Conservation (phyloP, 1,139 yeast genomes). For the Pichia terricola region DNA sequence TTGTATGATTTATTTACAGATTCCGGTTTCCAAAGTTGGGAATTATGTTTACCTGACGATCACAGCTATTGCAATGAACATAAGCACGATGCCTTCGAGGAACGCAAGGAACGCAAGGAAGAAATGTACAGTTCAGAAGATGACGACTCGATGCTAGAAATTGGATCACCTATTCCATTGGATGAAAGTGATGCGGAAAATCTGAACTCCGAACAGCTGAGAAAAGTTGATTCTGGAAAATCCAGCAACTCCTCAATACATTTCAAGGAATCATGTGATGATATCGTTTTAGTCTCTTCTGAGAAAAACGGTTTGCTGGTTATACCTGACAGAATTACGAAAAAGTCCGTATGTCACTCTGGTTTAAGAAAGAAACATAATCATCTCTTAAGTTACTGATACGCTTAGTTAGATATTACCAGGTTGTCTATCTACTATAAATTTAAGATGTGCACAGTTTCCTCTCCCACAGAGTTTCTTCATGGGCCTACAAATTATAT, state of each 20-base stretch:
- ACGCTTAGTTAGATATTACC: neutral
- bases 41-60: slow-evolving; percentile 39
- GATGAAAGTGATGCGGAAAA: neutral
- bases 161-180: neutral
- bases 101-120: neutral
- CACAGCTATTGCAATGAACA: too few relatives aligned
- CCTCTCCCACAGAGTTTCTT: too few relatives aligned
- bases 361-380: slow-evolving; percentile 16
- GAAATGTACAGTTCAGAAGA: neutral
- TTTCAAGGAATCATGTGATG: too few relatives aligned
- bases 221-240: slow-evolving; percentile 1
- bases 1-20: slow-evolving; percentile 47
- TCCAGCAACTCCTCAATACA: slow-evolving; percentile 8
- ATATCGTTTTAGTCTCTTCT: neutral
- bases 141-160: neutral
- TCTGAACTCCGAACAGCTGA: too few relatives aligned
- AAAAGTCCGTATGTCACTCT: slow-evolving; percentile 16
- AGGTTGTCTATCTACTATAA: too few relatives aligned
- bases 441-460: too few relatives aligned
- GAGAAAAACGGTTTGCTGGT: slow-evolving; percentile 9
- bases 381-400: slow-evolving; percentile 13
- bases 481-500: too few relatives aligned
- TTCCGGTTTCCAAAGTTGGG: slow-evolving; percentile 55
- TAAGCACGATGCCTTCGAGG: too few relatives aligned
- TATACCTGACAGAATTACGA: slow-evolving; percentile 19